Evolutionary conservation across 768 basidiomycete species (phyloP), one percentile per base, ranked within the genome.

Genomic region (Stropharia rugosoannulata): DNA sequence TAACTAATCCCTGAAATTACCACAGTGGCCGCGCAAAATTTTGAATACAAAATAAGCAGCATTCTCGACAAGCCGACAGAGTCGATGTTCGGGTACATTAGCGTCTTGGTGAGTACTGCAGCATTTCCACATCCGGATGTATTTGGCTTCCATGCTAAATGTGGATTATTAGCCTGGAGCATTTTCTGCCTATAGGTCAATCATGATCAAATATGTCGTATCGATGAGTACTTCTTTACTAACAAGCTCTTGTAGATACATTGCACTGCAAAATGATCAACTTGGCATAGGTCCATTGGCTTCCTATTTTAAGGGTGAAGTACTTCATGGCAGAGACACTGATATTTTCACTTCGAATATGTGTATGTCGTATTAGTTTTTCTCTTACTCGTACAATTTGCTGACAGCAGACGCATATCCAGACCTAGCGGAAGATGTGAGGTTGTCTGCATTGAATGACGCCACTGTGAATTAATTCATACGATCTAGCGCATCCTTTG

Each of bases 241-340:
- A 51, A 29, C 11, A 11, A 42, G 41, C 4, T 50, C 38, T 7
- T 29, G 6, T 57, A 84, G 87, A 47, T 90, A 93, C 68, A 93
- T 95, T 63, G 95, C 94, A 0, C 68, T 98, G 55, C 89, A 91
- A 68, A 97, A 98, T 62, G 83, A 95, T 64, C 82, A 83, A 59
- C 73, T 76, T 16, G 95, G 95, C 0, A 75, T 81, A 19, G 96
- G 96, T 0, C 96, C 96, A 5, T 74, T 98, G 4, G 90, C 93
- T 12, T 95, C 95, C 13, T 99, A 99, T 69, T 99, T 99, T 79
- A 91, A 98, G 68, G 97, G 97, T 8, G 97, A 99, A 68, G 80
- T 89, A 18, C 70, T 93, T 22, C 86, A 89, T 61, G 92, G 90
- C 9, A 81, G 85, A 27, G 89, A 92, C 65, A 90, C 92, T 0